phyloP scores from a whole-genome alignment of 768 basidiomycete genomes.

The Xerocomellus amylosporus region DNA sequence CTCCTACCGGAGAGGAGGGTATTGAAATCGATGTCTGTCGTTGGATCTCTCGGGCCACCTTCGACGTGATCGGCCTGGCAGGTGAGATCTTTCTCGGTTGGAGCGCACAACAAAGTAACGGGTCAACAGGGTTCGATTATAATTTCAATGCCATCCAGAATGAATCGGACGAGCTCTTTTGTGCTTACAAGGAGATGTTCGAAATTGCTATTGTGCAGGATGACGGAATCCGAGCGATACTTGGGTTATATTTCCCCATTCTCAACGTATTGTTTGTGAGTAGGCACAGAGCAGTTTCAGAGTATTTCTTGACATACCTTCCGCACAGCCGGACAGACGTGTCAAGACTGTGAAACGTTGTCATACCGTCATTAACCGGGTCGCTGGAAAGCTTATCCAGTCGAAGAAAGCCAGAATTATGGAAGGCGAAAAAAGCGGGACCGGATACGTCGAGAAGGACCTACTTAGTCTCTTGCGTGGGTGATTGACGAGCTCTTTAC shows the following conservation, averaged over 20 bases:
- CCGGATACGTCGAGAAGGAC: slow-evolving; percentile 62
- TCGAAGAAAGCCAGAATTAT: slow-evolving; percentile 73
- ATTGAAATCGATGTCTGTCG: slow-evolving; percentile 67
- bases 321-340: slow-evolving; percentile 51
- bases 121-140: slow-evolving; percentile 71
- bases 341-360: slow-evolving; percentile 52
- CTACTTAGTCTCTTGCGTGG: slow-evolving; percentile 72
- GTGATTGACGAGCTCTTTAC: slow-evolving; percentile 28
- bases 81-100: slow-evolving; percentile 41
- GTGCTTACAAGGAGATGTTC: slow-evolving; percentile 85
- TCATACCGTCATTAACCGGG: slow-evolving; percentile 59
- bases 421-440: slow-evolving; percentile 54
- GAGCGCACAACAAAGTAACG: neutral
- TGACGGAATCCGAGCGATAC: slow-evolving; percentile 40
- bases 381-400: slow-evolving; percentile 73
- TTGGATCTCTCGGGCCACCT: slow-evolving; percentile 81
- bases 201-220: slow-evolving; percentile 63
- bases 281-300: slow-evolving; percentile 5
- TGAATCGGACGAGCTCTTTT: slow-evolving; percentile 73
- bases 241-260: slow-evolving; percentile 59
- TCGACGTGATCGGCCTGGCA: slow-evolving; percentile 90
- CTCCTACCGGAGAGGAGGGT: slow-evolving; percentile 10
- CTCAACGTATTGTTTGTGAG: slow-evolving; percentile 56
- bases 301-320: neutral
- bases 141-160: slow-evolving; percentile 80